A percentile compares a stretch with the other conserved stretches of the same genome.
Evolutionary conservation across 2,329 filamentous ascomycete species (phyloP).

Genomic region (Diaporthe vaccinii): DNA sequence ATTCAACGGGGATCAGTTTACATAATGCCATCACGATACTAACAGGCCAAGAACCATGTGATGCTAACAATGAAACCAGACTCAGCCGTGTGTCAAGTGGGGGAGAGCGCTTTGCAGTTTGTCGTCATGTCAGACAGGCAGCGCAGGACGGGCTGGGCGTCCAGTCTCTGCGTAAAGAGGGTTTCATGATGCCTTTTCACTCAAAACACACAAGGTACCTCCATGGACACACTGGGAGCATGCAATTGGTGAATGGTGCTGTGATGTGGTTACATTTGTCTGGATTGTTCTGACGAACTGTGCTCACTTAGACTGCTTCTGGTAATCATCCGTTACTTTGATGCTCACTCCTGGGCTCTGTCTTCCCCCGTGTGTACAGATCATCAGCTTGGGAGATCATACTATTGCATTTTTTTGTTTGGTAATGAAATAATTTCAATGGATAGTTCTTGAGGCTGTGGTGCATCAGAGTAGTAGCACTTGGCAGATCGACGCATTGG

Average conservation of each 20-base stretch:
- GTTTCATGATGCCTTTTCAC: slow-evolving; percentile 20
- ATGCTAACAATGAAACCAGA: slow-evolving; percentile 7
- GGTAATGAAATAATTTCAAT: background rate
- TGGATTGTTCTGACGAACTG: background rate
- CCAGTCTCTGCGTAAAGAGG: background rate
- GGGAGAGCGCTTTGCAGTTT: background rate
- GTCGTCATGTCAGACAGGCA: background rate
- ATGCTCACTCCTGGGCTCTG: background rate
- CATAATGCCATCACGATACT: background rate
- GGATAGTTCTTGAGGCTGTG: background rate
- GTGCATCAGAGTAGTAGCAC: slow-evolving; percentile 2
- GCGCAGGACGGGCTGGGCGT: slow-evolving; percentile 1
- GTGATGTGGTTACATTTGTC: background rate
- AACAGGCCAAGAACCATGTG: background rate
- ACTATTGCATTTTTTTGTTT: background rate
- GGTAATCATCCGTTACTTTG: background rate
- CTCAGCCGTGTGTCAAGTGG: background rate
- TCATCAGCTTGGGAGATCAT: background rate
- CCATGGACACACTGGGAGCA: background rate
- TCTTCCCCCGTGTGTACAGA: background rate
- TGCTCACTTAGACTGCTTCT: slow-evolving; percentile 3
- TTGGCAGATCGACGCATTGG: slow-evolving; percentile 25
- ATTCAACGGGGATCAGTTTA: background rate
- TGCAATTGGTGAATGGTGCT: background rate
- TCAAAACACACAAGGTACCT: background rate